Conservation (phyloP, 768 basidiomycete genomes). For the Pleurotus citrinopileatus region DNA sequence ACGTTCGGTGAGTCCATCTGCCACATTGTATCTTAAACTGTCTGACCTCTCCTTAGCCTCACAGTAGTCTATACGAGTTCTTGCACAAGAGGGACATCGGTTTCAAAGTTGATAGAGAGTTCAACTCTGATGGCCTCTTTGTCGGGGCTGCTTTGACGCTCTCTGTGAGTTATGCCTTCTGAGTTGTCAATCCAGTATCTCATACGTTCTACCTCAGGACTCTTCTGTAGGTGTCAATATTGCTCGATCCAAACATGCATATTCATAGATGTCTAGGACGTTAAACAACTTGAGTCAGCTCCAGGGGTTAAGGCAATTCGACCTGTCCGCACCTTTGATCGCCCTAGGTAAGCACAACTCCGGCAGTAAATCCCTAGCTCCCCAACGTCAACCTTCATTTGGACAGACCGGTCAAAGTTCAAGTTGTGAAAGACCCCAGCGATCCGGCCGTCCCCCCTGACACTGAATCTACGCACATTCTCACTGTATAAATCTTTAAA, state of each 20-base stretch:
- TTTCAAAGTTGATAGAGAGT: slow-evolving; percentile 50
- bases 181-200: not conserved
- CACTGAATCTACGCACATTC: slow-evolving; percentile 47
- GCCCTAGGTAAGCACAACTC: slow-evolving; percentile 35
- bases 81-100: slow-evolving; percentile 40
- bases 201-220: not conserved
- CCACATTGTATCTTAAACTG: not conserved
- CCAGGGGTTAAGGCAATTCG: slow-evolving; percentile 57
- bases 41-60: slow-evolving; percentile 31
- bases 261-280: slow-evolving; percentile 35
- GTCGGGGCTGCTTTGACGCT: slow-evolving; percentile 56
- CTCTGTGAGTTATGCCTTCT: slow-evolving; percentile 27
- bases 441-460: slow-evolving; percentile 44
- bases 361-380: too few relatives aligned
- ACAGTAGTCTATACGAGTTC: slow-evolving; percentile 47
- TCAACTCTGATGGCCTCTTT: slow-evolving; percentile 50
- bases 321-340: slow-evolving; percentile 43
- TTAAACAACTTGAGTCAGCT: slow-evolving; percentile 36
- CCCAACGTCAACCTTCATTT: too few relatives aligned
- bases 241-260: not conserved
- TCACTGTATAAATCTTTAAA: slow-evolving; percentile 55
- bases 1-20: slow-evolving; percentile 27
- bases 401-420: slow-evolving; percentile 40
- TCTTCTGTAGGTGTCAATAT: not conserved
- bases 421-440: slow-evolving; percentile 36